Evolutionary conservation across 1,139 yeast species (phyloP), one percentile per base, ranked within the genome.

Genomic region (Tardiomyces digboiensis): DNA sequence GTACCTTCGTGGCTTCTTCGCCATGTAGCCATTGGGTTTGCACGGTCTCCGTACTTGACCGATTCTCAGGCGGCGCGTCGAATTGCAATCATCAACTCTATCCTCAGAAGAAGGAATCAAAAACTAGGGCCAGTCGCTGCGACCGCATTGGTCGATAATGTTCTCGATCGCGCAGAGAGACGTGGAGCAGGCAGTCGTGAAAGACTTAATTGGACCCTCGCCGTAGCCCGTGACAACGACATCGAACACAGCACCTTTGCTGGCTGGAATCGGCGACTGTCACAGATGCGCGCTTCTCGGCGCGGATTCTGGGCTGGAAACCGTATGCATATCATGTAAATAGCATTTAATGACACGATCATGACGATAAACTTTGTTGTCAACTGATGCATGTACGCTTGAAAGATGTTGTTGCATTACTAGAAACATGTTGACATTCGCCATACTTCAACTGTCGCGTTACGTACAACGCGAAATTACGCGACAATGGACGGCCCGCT

Each of bases 161-260:
- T 52, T 13, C 26, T 56, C 10, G 29, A 20, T 1, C 43, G 54
- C 20, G 50, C 57, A 1, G 36, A 39, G 19, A 19, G n/a, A 2
- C 42, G 42, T 2, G 48, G 50, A 16, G 41, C 52, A 16, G 59
- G 59, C n/a, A 47, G 54, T 16, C 45, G 51, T 2, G 37, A 29
- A 13, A 48, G 59, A 2, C 50, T 56, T 21, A 43, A 46, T 19
- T 51, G 56, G 57, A 57, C 56, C 5, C 44, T 56, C 14, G 47
- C 42, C 2, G 36, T 56, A 2, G 56, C 58, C 12, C 43, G 43
- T 19, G 13, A 39, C 10, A 52, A 52, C 13, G 37, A 42, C 4
- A 55, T 53, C 8, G 26, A 47, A 6, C 44, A 39, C 12, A 22
- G 26, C 14, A 22, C 21, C 16, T 48, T 55, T 29, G 42, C 39